These are phyloP conservation scores for Cyclotella atomus DNA, from an alignment of 108 stramenopile species.

Conservation along the genomic window DNA sequence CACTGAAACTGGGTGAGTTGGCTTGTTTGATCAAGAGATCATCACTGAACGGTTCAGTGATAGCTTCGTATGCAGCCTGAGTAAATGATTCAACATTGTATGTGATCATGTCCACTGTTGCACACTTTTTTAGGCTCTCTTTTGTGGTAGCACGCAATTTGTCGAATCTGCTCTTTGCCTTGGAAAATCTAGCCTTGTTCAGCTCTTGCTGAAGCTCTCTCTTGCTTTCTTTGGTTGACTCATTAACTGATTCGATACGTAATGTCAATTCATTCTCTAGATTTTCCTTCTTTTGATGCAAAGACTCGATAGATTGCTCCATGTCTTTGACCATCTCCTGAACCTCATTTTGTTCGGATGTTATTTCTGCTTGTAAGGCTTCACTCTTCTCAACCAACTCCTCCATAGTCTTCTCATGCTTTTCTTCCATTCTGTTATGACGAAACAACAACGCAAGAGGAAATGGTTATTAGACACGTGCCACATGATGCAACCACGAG, in stretches of 20 bases:
- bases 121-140: conserved; percentile 12
- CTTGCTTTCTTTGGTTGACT: conserved; percentile 11
- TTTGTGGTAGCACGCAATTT: background rate
- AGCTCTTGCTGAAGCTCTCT: conserved; percentile 13
- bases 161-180: conserved; percentile 4
- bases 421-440: conserved; percentile 9
- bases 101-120: background rate
- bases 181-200: conserved; percentile 14
- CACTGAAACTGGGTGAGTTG: background rate
- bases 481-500: no score
- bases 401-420: conserved; percentile 5
- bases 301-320: conserved; percentile 18
- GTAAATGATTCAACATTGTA: conserved; percentile 1
- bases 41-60: conserved; percentile 21
- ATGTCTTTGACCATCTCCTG: background rate
- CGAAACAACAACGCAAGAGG: no score
- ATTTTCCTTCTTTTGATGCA: conserved; percentile 9
- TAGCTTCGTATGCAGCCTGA: background rate
- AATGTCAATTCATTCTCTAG: conserved; percentile 16
- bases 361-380: background rate
- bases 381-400: background rate
- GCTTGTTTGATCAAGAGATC: conserved; percentile 13
- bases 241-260: conserved; percentile 6
- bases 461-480: no score
- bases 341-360: background rate